Evolutionary conservation across 371 early-diverging fungal species (phyloP), one percentile per base, ranked within the genome.

Genomic region (Rhizopus stolonifer): DNA sequence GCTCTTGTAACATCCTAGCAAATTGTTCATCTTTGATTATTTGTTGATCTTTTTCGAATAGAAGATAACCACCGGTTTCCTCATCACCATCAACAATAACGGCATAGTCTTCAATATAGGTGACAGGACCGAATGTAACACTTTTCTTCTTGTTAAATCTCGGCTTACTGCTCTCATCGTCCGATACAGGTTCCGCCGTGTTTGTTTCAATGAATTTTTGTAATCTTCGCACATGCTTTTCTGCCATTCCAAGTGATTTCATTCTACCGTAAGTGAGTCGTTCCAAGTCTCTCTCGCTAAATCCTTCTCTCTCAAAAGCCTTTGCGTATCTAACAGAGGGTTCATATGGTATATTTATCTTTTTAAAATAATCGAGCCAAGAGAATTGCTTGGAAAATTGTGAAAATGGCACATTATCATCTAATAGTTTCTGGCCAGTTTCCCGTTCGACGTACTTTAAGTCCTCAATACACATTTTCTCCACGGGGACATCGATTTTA

Each of bases 401-500:
- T 45, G 65, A 78, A 76, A 94, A 47, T 1, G 81, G 77, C 25
- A 67, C 65, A 54, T 70, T 48, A 36, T 88, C 59, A 14, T 75
- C 72, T n/a, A 65, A 48, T 9, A 80, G 46, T 54, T 72, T 79
- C 50, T 64, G 60, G 15, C 84, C 85, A 0, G 76, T 73, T 18
- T 72, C 63, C 17, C 61, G 57, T 52, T 86, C 80, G 14, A 91
- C 80, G 64, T 76, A 89, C 17, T 68, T 71, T 2, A 87, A 58
- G 53, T 95, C 94, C 10, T 74, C 82, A 10, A 61, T 55, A 14
- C 84, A 83, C 70, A 97, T 86, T 63, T 94, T 94, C 14, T 90
- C 86, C n/a, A 93, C 62, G 1, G 94, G 91, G 2, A 97, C 98
- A 34, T 85, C 89, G 54, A 97, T 95, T 56, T 87, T 93, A 54